Evolutionary conservation across 257 asterid species (phyloP).

Genomic region (Asclepias syriaca): DNA sequence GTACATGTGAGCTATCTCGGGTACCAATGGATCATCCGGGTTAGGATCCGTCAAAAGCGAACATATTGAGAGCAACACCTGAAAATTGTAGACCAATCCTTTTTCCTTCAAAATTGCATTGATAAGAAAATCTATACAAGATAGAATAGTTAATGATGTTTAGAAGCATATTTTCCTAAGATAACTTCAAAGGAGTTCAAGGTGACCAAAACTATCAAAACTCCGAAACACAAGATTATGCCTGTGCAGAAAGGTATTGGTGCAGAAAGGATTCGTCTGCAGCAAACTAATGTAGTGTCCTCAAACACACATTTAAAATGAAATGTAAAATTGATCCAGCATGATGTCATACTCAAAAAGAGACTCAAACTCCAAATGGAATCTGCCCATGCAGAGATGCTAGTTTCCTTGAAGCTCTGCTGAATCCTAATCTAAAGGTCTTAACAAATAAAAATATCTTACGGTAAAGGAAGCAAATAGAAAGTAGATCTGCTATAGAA

Average conservation of each 20-base stretch:
- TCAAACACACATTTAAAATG: neutral
- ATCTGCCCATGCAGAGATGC: conserved; percentile 1
- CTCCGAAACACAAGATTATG: neutral
- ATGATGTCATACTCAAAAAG: neutral
- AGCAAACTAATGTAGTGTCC: neutral
- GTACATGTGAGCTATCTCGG: conserved; percentile 87
- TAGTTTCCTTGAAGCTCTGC: neutral
- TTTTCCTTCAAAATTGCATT: conserved; percentile 4
- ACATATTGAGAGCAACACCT: conserved; percentile 79
- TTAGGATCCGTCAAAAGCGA: conserved; percentile 82
- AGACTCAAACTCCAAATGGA: neutral
- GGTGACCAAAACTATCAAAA: neutral
- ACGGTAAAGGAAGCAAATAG: neutral
- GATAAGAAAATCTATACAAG: neutral
- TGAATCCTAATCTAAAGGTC: neutral
- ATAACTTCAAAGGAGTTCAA: neutral
- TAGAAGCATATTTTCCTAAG: neutral
- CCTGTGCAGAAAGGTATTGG: neutral
- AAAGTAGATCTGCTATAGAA: neutral
- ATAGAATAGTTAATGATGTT: neutral
- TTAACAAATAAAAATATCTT: neutral
- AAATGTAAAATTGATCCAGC: neutral
- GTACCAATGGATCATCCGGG: conserved; percentile 83
- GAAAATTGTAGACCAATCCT: conserved; percentile 8
- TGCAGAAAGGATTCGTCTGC: neutral